These are phyloP conservation scores for Gastrolobium bilobum DNA, from an alignment of 306 rosid genomes.

Conservation along the genomic window DNA sequence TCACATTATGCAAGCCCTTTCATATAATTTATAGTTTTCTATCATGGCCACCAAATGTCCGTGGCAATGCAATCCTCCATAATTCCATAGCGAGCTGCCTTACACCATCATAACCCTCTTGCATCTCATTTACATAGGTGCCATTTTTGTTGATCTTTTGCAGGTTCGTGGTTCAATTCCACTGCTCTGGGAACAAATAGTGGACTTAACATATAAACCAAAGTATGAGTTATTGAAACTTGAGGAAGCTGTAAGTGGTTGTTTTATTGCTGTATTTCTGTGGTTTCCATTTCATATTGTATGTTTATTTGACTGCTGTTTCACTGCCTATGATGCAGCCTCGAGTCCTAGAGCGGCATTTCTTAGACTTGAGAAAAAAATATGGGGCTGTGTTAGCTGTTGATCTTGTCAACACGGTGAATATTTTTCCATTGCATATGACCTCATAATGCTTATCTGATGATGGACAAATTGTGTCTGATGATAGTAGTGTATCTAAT, in stretches of 20 bases:
- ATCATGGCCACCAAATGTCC: not conserved
- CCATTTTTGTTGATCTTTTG: conserved; percentile 27
- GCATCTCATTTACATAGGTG: conserved; percentile 11
- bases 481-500: not conserved
- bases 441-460: conserved; percentile 6
- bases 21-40: not conserved
- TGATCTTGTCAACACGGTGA: conserved; percentile 83
- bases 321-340: conserved; percentile 63
- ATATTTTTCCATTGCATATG: conserved; percentile 27
- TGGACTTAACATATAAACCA: conserved; percentile 89
- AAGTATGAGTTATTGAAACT: conserved; percentile 71
- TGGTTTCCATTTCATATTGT: conserved; percentile 6
- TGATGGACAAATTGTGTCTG: conserved; percentile 21
- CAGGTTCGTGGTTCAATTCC: conserved; percentile 93
- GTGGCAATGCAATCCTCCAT: not conserved
- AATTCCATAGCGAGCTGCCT: not conserved
- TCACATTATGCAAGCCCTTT: not conserved
- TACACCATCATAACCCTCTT: not conserved
- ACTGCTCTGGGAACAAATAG: conserved; percentile 79
- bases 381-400: conserved; percentile 85
- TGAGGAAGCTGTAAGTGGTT: conserved; percentile 82
- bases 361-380: conserved; percentile 86
- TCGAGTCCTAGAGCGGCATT: conserved; percentile 78
- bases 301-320: conserved; percentile 47
- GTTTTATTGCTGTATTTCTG: conserved; percentile 32